Evolutionary conservation across 768 basidiomycete genomes (phyloP), one percentile per base, ranked within the genome.

Genomic region (Trametes cubensis): DNA sequence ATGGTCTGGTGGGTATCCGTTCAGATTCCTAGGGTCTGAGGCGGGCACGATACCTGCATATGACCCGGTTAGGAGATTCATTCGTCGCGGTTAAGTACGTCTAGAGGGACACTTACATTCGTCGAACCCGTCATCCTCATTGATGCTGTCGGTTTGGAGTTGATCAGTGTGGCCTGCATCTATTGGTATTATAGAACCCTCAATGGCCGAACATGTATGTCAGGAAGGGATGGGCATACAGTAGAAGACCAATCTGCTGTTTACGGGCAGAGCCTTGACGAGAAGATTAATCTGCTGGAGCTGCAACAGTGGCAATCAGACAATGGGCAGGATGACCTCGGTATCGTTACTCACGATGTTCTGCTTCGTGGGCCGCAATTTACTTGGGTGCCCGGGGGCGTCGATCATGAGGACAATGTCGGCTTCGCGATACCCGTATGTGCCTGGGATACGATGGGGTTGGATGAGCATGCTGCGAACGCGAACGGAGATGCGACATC

Each of bases 141-240:
- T 55, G 17, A 47, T 23, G 2, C 47, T 46, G 4, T 51, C 23
- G 14, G 57, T 64, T 17, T 63, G 41, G 0, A 38, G 34, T 42
- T 70, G 71, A 17, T 58, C 60, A 3, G 68, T 62, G 28, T 71
- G 71, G 3, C 71, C 71, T 6, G 67, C 61, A 41, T 66, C 70
- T 71, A 10, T 34, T 2, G 34, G 11, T 34, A n/a, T n/a, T n/a
- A 11, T 34, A 10, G 34, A 34, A 10, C 10, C 11, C 11, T 34
- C 34, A 34, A 10, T 10, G 34, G 34, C 10, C 34, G 34, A 10
- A 11, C 2, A 11, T 34, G 6, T 34, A 6, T 34, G 34, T 10
- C 4, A 6, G 10, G 10, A 39, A 26, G 25, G 20, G 3, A 14
- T 28, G 21, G 34, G 51, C 65, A n/a, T 28, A 63, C 66, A 63